Evolutionary conservation across 2,329 filamentous ascomycete genomes (phyloP).

Genomic region (Atkinsonella hypoxylon): DNA sequence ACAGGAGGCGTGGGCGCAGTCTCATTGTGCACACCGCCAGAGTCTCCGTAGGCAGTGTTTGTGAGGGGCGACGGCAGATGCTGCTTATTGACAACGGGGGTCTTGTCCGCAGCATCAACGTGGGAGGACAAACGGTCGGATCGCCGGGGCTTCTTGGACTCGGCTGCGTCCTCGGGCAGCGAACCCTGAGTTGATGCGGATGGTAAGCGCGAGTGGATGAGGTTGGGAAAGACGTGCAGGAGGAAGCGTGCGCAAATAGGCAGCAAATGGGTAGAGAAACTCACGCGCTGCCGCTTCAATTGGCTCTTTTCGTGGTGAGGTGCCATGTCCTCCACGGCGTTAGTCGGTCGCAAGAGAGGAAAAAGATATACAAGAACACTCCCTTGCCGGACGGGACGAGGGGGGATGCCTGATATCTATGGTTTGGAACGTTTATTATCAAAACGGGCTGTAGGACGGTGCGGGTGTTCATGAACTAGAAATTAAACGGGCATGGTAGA

Average conservation of each 20-base stretch:
- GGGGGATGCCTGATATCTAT: background rate
- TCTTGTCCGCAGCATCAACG: conserved; percentile 34
- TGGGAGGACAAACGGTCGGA: conserved; percentile 52
- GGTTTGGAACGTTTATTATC: background rate
- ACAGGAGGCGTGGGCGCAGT: conserved; percentile 58
- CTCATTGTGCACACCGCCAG: conserved; percentile 52
- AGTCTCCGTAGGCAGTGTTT: conserved; percentile 42
- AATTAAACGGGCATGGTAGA: too few species aligned
- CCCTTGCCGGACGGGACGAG: background rate
- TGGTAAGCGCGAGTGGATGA: conserved; percentile 13
- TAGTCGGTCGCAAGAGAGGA: background rate
- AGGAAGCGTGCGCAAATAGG: conserved; percentile 9
- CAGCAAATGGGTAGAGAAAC: conserved; percentile 18
- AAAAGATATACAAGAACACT: background rate
- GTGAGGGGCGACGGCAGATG: conserved; percentile 77
- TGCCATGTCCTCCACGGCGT: conserved; percentile 33
- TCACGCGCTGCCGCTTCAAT: conserved; percentile 70
- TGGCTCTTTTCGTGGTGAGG: conserved; percentile 63
- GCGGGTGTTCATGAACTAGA: background rate
- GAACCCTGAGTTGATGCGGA: conserved; percentile 41
- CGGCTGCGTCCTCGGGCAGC: conserved; percentile 48
- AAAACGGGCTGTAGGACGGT: background rate
- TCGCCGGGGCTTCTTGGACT: conserved; percentile 74
- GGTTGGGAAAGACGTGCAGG: conserved; percentile 8
- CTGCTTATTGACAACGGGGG: conserved; percentile 48